Percentiles rank a stretch among this genome's conserved stretches.
These are phyloP conservation scores for Dunaliella primolecta DNA, from an alignment of 139 green algal genomes.

Conservation along the genomic window DNA sequence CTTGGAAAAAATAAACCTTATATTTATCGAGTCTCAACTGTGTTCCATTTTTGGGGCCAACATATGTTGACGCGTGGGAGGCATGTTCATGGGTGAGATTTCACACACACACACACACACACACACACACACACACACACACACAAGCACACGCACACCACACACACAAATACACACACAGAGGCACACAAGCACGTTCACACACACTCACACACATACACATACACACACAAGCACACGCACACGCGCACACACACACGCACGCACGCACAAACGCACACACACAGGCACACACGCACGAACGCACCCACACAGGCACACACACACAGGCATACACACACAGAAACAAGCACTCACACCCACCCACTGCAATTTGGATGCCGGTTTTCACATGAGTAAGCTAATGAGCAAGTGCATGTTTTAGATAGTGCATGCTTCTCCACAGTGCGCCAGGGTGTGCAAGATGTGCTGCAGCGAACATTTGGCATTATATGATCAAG, in stretches of 20 bases:
- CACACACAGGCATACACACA: not conserved
- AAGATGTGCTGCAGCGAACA: too few species aligned
- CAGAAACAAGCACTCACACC: not conserved
- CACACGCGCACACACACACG: not conserved
- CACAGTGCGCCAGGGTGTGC: too few species aligned
- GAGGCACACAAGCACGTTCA: not conserved
- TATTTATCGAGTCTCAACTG: not conserved
- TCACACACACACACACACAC: not conserved
- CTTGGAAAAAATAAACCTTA: not conserved
- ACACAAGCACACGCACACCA: too few species aligned
- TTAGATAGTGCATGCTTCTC: too few species aligned
- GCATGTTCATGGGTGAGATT: too few species aligned
- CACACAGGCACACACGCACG: not conserved
- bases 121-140: not conserved
- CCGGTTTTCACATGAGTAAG: not conserved
- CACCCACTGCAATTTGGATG: not conserved
- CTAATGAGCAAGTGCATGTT: too few species aligned
- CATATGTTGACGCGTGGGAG: not conserved
- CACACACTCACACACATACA: not conserved
- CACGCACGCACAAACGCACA: not conserved
- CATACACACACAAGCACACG: not conserved
- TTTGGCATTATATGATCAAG: too few species aligned
- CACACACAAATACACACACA: too few species aligned
- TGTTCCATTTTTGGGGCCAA: not conserved
- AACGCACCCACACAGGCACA: not conserved